These are phyloP conservation scores for Ambrosia hybrid DNA, from an alignment of 140 eudicot genomes.

Conservation along the genomic window DNA sequence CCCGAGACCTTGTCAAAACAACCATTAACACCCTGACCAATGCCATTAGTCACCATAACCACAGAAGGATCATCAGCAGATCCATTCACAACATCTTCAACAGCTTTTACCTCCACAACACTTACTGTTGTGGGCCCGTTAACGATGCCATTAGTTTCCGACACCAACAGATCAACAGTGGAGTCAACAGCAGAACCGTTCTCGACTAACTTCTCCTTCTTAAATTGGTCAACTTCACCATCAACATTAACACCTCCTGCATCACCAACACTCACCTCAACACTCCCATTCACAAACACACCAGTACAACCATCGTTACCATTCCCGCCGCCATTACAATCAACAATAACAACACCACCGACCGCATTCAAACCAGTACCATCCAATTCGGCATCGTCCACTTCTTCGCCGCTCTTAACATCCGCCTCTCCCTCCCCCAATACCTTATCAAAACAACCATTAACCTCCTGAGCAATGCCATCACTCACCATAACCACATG, in stretches of 20 bases:
- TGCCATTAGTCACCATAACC: conserved; percentile 11
- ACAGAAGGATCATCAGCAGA: conserved; percentile 25
- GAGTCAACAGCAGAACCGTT: not conserved
- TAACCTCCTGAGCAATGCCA: too few relatives aligned
- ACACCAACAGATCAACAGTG: conserved; percentile 20
- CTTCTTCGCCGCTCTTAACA: not conserved
- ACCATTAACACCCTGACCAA: conserved; percentile 24
- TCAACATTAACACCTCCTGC: not conserved
- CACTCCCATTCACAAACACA: too few relatives aligned
- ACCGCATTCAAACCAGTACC: conserved; percentile 2
- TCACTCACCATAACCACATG: too few relatives aligned
- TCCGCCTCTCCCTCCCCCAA: not conserved
- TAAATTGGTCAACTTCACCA: conserved; percentile 24
- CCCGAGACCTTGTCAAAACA: conserved; percentile 18
- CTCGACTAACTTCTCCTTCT: conserved; percentile 21
- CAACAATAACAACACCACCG: conserved; percentile 32
- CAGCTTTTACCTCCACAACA: conserved; percentile 27
- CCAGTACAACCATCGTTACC: too few relatives aligned
- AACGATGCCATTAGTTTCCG: conserved; percentile 23
- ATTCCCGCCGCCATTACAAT: conserved; percentile 31
- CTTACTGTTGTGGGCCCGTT: conserved; percentile 6
- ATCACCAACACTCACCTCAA: too few relatives aligned
- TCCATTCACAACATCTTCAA: conserved; percentile 19
- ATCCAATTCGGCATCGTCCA: not conserved
- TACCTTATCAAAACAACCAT: too few relatives aligned